Evolutionary conservation across 2,329 filamentous ascomycete genomes (phyloP), one percentile per base, ranked within the genome.

Genomic region (Tolypocladium inflatum): DNA sequence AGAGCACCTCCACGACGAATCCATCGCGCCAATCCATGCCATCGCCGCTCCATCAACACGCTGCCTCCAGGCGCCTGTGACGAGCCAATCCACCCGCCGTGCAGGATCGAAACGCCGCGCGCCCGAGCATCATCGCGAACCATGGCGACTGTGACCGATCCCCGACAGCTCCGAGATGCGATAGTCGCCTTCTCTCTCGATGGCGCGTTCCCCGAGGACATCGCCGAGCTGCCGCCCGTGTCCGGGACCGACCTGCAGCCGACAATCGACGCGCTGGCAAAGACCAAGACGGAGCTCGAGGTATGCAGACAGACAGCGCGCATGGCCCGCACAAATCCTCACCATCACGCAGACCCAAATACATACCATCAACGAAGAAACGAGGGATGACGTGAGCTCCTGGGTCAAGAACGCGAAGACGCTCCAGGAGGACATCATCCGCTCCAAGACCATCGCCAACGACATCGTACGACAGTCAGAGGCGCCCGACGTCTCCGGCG

Each of bases 401-500:
- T 97, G 93, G 93, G 89, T 95, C 58, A 76, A 80, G 55, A 90
- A 94, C 71, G 91, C 92, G 54, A 90, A 90, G 72, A 84, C 87
- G 56, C 82, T 97, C 9, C 90, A 96, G 70, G 83, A 87, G 61
- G 93, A 97, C 68, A 93, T 97, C 63, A 84, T 90, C 66, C 83
- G 84, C 53, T 93, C 91, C 30, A 87, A 90, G 66, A 81, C 83
- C 19, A 86, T 91, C 41, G 91, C 93, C 26, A 86, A 86, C 66
- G 86, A 91, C 59, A 95, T 97, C 59, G 82, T 93, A 6, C 82
- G 86, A 51, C 84, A 91, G 66, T 87, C 91, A 56, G 88, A 93
- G 67, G 83, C 78, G 2, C 81, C 81, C 1, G 77, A 77, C 55
- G 72, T 78, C 1, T 80, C 79, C 0, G 83, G 82, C 3, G 76